These are phyloP conservation scores for Monilinia aucupariae DNA, from an alignment of 2,329 filamentous ascomycete genomes.

Conservation along the genomic window DNA sequence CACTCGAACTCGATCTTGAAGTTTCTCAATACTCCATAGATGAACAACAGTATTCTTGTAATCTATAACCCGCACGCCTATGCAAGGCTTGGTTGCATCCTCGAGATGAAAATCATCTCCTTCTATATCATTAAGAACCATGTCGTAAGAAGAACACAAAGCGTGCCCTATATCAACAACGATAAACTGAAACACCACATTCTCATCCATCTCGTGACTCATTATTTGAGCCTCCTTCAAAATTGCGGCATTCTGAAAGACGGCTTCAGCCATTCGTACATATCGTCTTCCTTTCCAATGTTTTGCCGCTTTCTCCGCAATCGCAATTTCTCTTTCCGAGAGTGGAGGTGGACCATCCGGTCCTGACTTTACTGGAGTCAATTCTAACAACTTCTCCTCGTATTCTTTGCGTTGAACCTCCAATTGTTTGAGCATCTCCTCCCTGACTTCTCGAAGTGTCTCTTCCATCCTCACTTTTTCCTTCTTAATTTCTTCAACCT, in stretches of 20 bases:
- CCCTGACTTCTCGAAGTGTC: slow-evolving; percentile 68
- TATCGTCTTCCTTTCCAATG: slow-evolving; percentile 83
- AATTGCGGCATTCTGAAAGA: slow-evolving; percentile 79
- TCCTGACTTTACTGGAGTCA: slow-evolving; percentile 56
- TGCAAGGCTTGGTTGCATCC: slow-evolving; percentile 77
- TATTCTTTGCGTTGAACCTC: slow-evolving; percentile 78
- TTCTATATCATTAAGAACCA: slow-evolving; percentile 87
- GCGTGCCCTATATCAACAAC: slow-evolving; percentile 84
- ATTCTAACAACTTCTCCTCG: slow-evolving; percentile 74
- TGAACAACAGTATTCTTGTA: slow-evolving; percentile 82
- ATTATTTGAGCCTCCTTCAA: slow-evolving; percentile 97
- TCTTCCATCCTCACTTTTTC: slow-evolving; percentile 86
- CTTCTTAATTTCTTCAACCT: slow-evolving; percentile 75
- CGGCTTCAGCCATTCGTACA: slow-evolving; percentile 87
- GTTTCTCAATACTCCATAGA: slow-evolving; percentile 90
- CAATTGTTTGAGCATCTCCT: slow-evolving; percentile 83
- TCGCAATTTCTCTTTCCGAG: slow-evolving; percentile 64
- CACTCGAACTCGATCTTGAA: slow-evolving; percentile 76
- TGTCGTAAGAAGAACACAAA: slow-evolving; percentile 89
- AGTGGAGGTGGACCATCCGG: slow-evolving; percentile 42
- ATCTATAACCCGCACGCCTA: slow-evolving; percentile 85
- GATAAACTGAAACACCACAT: slow-evolving; percentile 90
- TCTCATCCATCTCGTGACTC: slow-evolving; percentile 93
- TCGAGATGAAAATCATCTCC: slow-evolving; percentile 78
- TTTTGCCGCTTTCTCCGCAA: slow-evolving; percentile 60